A percentile compares a stretch with the other conserved stretches of the same genome.
Conservation (phyloP, 2,329 filamentous ascomycete species). For the Cercospora sesami region DNA sequence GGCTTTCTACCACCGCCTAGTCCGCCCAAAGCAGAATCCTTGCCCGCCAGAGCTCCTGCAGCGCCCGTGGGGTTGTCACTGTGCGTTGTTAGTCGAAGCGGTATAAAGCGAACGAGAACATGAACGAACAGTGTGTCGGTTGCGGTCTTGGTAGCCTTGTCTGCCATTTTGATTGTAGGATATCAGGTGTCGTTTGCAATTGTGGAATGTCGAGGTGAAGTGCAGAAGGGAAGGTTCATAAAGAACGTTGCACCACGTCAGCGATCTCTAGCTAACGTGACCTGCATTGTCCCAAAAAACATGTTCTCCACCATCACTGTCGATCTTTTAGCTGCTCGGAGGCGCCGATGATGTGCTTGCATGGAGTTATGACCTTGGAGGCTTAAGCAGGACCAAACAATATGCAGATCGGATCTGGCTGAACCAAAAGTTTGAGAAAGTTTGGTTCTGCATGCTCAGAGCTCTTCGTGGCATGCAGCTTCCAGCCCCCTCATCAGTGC, state of each 20-base stretch:
- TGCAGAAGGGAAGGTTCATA: background rate
- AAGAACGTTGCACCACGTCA: background rate
- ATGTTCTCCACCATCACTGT: background rate
- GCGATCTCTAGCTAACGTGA: background rate
- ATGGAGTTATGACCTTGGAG: background rate
- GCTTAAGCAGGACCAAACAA: background rate
- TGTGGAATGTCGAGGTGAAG: background rate
- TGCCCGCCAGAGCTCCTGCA: conserved; percentile 10
- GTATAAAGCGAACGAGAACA: background rate
- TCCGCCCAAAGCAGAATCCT: conserved; percentile 15
- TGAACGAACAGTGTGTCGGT: conserved; percentile 5
- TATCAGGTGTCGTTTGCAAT: background rate
- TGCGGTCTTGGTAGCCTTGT: conserved; percentile 17
- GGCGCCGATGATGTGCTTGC: background rate
- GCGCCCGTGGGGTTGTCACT: conserved; percentile 1
- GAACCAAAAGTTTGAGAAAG: background rate
- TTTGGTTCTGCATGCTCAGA: background rate
- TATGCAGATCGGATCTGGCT: background rate
- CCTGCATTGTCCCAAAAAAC: conserved; percentile 6
- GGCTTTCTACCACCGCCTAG: conserved; percentile 1
- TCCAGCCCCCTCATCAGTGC: background rate
- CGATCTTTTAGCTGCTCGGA: background rate
- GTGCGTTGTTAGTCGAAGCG: background rate
- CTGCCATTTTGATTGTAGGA: background rate
- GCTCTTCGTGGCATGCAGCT: background rate